phyloP scores from a whole-genome alignment of 169 alveolate genomes.

The Plasmodium ovale region DNA sequence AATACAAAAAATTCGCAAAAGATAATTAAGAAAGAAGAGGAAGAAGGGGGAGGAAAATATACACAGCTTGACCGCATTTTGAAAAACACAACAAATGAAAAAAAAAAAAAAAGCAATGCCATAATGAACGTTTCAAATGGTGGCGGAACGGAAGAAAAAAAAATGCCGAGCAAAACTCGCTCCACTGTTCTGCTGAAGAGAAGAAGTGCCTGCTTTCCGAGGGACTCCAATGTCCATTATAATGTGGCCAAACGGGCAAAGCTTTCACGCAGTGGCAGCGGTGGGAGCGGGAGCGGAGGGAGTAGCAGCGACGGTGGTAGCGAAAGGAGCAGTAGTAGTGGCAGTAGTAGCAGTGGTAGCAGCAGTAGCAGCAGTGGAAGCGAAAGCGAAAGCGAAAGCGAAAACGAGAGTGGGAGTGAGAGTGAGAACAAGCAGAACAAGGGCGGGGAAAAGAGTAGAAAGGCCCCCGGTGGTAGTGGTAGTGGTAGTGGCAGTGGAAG shows the following conservation, averaged over 20 bases:
- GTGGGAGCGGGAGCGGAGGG: too few species aligned
- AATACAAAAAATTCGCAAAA: not conserved
- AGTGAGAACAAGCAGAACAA: too few species aligned
- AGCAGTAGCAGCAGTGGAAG: too few species aligned
- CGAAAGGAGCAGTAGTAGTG: too few species aligned
- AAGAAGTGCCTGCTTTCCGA: conserved; percentile 3
- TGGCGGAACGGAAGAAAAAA: not conserved
- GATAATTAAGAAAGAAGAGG: not conserved
- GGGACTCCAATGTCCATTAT: not conserved
- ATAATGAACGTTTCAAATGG: not conserved
- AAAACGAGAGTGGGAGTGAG: too few species aligned
- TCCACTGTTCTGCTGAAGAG: conserved; percentile 14
- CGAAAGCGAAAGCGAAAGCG: too few species aligned
- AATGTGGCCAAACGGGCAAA: not conserved
- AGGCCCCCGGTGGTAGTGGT: too few species aligned
- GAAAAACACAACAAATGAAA: not conserved
- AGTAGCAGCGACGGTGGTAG: too few species aligned
- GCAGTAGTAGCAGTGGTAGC: too few species aligned
- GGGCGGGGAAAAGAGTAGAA: too few species aligned
- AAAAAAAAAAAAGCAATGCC: not conserved
- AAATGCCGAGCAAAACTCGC: not conserved
- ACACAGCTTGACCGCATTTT: not conserved
- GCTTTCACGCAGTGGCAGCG: not conserved
- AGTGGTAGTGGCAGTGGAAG: too few species aligned
- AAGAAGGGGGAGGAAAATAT: not conserved